A percentile compares a stretch with the other conserved stretches of the same genome.
These are phyloP conservation scores for Lophiotrema nucula DNA, from an alignment of 495 filamentous ascomycete genomes.

Conservation along the genomic window DNA sequence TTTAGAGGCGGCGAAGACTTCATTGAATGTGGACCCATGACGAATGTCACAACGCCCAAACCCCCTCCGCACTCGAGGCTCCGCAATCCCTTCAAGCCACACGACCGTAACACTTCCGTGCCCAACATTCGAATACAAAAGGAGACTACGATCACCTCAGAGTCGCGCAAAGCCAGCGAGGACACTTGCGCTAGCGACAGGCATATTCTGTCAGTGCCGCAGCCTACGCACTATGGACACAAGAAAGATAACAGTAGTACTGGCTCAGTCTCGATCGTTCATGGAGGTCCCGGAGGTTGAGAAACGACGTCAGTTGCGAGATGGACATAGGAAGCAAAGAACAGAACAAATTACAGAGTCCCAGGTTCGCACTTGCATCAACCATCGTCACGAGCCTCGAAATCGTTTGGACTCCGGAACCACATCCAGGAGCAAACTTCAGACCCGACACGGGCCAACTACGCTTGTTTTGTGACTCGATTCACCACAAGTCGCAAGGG, in stretches of 20 bases:
- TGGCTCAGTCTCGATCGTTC: neutral
- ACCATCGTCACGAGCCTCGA: too few species aligned
- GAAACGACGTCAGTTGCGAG: too few species aligned
- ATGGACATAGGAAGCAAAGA: too few species aligned
- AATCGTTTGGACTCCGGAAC: too few species aligned
- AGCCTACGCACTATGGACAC: neutral
- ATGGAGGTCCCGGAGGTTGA: too few species aligned
- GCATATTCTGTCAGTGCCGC: conserved; percentile 2
- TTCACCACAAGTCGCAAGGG: too few species aligned
- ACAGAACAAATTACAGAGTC: too few species aligned
- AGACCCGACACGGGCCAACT: too few species aligned
- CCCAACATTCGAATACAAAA: conserved; percentile 21
- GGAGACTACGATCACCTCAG: conserved; percentile 22
- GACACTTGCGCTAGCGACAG: conserved; percentile 12
- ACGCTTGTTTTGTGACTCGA: too few species aligned
- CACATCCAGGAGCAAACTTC: too few species aligned
- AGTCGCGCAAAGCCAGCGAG: conserved; percentile 10
- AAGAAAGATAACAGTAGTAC: neutral
- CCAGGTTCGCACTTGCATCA: too few species aligned
- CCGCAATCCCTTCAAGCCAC: neutral
- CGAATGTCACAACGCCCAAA: conserved; percentile 10
- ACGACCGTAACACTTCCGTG: neutral
- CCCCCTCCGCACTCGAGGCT: neutral
- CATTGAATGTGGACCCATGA: conserved; percentile 14
- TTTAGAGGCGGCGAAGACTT: neutral